These are phyloP conservation scores for Amanita fuliginea DNA, from an alignment of 768 basidiomycete species.

Conservation along the genomic window DNA sequence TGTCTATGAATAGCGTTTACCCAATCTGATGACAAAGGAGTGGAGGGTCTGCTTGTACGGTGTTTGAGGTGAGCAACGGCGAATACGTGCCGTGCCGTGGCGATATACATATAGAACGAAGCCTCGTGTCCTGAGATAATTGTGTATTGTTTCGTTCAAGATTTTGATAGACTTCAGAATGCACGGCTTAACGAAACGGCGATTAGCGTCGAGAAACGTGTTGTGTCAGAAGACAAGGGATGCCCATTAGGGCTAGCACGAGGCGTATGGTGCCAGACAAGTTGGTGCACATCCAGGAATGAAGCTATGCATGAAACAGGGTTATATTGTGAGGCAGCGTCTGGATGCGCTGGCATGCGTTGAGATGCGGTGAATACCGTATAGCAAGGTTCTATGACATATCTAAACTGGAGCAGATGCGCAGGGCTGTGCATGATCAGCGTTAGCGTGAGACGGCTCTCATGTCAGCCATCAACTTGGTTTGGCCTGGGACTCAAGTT, in stretches of 20 bases:
- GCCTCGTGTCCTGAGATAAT: neutral
- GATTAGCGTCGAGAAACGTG: conserved; percentile 1
- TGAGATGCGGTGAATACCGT: neutral
- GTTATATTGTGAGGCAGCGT: neutral
- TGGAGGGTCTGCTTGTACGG: neutral
- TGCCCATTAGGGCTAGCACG: neutral
- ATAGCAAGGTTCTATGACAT: neutral
- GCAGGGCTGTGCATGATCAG: conserved; percentile 1
- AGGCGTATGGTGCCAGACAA: neutral
- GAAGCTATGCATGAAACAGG: neutral
- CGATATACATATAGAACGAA: neutral
- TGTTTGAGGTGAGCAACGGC: neutral
- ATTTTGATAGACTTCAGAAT: conserved; percentile 2
- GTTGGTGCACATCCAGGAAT: neutral
- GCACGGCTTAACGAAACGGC: neutral
- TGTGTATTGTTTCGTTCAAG: neutral
- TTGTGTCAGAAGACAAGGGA: neutral
- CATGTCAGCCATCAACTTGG: conserved; percentile 1
- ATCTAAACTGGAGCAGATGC: neutral
- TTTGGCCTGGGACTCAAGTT: neutral
- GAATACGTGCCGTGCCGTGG: neutral
- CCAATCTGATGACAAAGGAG: neutral
- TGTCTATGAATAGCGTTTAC: neutral
- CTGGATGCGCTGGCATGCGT: neutral
- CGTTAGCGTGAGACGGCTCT: conserved; percentile 4